Evolutionary conservation across 1,139 yeast genomes (phyloP), one percentile per base, ranked within the genome.

Genomic region (Chernovozyma aurita): DNA sequence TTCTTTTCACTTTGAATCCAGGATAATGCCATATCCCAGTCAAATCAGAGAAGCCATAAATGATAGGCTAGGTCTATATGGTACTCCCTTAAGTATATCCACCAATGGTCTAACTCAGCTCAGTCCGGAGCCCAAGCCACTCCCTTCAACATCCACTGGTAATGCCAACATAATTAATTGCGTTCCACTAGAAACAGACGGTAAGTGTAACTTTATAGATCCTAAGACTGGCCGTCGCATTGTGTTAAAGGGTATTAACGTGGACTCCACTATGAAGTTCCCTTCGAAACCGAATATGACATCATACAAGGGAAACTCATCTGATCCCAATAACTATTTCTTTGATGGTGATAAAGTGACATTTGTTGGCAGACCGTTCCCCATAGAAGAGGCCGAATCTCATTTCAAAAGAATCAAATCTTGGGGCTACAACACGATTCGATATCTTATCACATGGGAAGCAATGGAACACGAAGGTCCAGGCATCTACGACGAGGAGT

Each of bases 381-480:
- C 88, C 0, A 49, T 87, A 18, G 78, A 71, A 11, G 92, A 85
- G 18, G 92, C 94, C 0, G 77, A 68, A 34, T 64, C 52, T 37
- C 97, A 88, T 56, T 65, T 88, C 33, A 64, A 58, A 20, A 62
- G 95, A 40, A 76, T 88, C 49, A 84, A 81, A 53, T 70, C 81
- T 11, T 76, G 94, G 78, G 97, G 97, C 1, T 86, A 73, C 57
- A 88, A 88, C 53, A 73, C 84, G 8, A 73, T 88, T 18, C 62
- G 97, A 40, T 85, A 81, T 52, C 66, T 88, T 14, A 65, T 85
- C 31, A 84, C 95, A 0, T 90, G 97, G 97, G 97, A 90, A 54
- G 94, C 97, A 0, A 50, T 90, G 8, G 97, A 90, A 55, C 97
- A 90, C 49, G 67, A 64, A 35, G 97, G 95, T 0, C 97, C 97